Base-by-base conservation (phyloP, 1,139 yeast species). In the Yamadazyma dushanensis region DNA sequence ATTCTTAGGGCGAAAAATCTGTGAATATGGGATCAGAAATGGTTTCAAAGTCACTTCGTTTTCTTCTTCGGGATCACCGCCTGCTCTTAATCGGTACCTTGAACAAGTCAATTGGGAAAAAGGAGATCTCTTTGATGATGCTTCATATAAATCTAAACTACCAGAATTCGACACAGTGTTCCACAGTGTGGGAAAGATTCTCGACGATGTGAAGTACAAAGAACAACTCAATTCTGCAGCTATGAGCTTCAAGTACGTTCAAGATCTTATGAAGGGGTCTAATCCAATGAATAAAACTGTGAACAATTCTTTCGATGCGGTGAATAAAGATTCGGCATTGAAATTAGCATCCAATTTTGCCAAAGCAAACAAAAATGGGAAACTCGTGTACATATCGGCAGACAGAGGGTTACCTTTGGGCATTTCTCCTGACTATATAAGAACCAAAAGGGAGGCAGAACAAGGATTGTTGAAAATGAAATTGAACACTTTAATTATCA, bases 381-480 rank as follows among this genome's bases (percentile, higher is more conserved):
- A 46, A 34, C 82, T 82, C 52, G 88, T 85, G 0, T 89, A 86
- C 53, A 73, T 89, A 3, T 85, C 95, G 0, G 96, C 96, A 46
- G 68, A 70, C 37, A 80, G 81, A 42, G 42, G 41, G 15, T 72
- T 77, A 30, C 89, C 90, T 0, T 16, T 45, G 9, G 59, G 82
- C 18, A 66, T 85, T 2, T 92, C 94, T 1, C 52, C 64, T 0
- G 87, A 80, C 2, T 89, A 89, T 55, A 76, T 89, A 27, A 66
- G 70, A 11, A 79, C 94, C 18, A 89, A 89, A 53, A 65, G 96
- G 45, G 80, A 73, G 40, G 94, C 96, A 0, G 97, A 89, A 53
- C 58, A 58, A 20, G 80, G 74, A 46, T 60, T 86, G 31, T 45
- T 66, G 14, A 57, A 70, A 29, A 49, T 61, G 2, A 59, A 61